Percentiles rank a stretch among this genome's conserved stretches.
Conservation (phyloP, 1,139 yeast genomes). For the Blastobotrys niveus region DNA sequence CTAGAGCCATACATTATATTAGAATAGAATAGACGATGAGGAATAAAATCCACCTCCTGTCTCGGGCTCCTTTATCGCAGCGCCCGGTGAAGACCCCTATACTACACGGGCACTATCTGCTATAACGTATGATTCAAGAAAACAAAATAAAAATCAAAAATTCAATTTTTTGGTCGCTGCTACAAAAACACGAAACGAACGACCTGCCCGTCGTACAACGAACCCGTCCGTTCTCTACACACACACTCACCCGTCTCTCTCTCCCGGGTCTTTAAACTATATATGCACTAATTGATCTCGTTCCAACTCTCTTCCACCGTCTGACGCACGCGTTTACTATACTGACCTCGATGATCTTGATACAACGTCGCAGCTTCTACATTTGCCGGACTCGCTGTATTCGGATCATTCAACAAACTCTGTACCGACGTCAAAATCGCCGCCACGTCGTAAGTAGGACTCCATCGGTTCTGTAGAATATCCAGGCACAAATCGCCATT, state of each 20-base stretch:
- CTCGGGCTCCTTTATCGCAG: no score
- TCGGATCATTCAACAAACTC: constrained; percentile 88
- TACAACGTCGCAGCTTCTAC: constrained; percentile 96
- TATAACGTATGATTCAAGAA: background rate
- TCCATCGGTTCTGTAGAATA: constrained; percentile 94
- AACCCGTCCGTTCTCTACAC: no score
- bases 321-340: constrained; percentile 83
- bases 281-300: constrained; percentile 20
- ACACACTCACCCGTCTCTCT: no score
- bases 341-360: constrained; percentile 91
- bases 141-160: background rate
- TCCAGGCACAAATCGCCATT: constrained; percentile 94
- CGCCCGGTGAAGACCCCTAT: no score
- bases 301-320: constrained; percentile 64
- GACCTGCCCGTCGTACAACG: no score
- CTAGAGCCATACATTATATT: no score
- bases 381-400: constrained; percentile 94
- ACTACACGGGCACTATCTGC: no score
- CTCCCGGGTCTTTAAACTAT: no score
- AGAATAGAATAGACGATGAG: no score
- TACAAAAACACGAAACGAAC: no score
- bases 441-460: constrained; percentile 98
- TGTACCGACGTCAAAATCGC: constrained; percentile 86
- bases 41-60: no score
- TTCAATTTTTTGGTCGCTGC: background rate